Percentiles rank a stretch among this genome's conserved stretches.
phyloP scores from a whole-genome alignment of 768 basidiomycete species.

The Termitomyces titanicus region DNA sequence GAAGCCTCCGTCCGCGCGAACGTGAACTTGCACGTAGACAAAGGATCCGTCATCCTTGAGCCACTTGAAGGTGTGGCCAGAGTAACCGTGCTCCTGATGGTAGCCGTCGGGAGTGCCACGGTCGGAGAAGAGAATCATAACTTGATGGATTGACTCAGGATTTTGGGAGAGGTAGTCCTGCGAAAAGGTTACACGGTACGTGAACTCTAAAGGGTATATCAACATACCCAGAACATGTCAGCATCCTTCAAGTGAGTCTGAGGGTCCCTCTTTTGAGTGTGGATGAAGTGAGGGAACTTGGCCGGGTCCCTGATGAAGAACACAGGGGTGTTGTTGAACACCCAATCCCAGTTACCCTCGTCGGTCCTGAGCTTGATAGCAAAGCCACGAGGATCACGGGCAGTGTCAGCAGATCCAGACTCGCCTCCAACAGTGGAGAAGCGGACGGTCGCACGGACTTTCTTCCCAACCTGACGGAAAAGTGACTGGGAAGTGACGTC shows the following conservation, averaged over 20 bases:
- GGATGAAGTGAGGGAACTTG: constrained; percentile 93
- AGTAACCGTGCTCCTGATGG: constrained; percentile 88
- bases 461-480: constrained; percentile 62
- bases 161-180: constrained; percentile 88
- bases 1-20: constrained; percentile 75
- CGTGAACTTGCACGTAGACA: constrained; percentile 85
- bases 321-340: constrained; percentile 89
- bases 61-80: constrained; percentile 89
- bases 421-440: constrained; percentile 96
- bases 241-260: constrained; percentile 89
- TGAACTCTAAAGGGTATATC: not conserved
- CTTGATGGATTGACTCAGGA: constrained; percentile 86
- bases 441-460: constrained; percentile 72
- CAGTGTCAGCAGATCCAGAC: constrained; percentile 85
- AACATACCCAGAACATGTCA: constrained; percentile 77
- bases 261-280: constrained; percentile 89
- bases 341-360: constrained; percentile 91
- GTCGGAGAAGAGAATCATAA: constrained; percentile 92
- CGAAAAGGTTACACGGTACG: constrained; percentile 12
- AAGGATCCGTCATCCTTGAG: constrained; percentile 81
- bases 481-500: constrained; percentile 75
- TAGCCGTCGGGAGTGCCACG: constrained; percentile 91
- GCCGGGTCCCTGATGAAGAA: constrained; percentile 87
- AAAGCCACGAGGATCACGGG: constrained; percentile 92
- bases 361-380: constrained; percentile 86